Conservation (phyloP, 352 stramenopile species). For the Phytophthora vignae region DNA sequence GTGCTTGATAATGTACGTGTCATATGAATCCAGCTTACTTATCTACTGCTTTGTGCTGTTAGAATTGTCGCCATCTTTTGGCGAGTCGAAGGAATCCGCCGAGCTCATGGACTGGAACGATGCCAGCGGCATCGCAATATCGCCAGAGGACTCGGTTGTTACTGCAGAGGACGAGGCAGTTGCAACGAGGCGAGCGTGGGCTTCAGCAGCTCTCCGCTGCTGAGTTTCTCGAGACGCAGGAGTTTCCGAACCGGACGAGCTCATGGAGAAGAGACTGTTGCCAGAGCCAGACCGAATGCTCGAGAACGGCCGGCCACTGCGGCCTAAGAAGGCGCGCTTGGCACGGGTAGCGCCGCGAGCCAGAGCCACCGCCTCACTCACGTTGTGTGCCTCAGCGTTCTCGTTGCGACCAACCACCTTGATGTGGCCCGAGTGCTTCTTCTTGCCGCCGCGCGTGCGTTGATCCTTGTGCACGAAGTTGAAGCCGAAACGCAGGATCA, state of each 20-base stretch:
- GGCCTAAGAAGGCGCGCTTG: constrained; percentile 69
- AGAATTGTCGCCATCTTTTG: constrained; percentile 28
- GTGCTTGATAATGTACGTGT: constrained; percentile 32
- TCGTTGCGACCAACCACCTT: constrained; percentile 73
- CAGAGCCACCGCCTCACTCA: constrained; percentile 62
- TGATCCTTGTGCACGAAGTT: constrained; percentile 74
- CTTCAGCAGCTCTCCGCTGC: constrained; percentile 25
- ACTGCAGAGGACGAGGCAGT: constrained; percentile 33
- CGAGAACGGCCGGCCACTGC: constrained; percentile 31
- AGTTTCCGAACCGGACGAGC: constrained; percentile 36
- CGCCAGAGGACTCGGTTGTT: constrained; percentile 33
- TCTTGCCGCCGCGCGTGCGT: constrained; percentile 41
- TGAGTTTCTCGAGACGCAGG: constrained; percentile 21
- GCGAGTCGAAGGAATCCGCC: constrained; percentile 32
- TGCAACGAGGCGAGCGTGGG: constrained; percentile 35
- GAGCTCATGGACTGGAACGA: constrained; percentile 40
- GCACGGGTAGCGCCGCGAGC: constrained; percentile 53
- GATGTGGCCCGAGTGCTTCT: constrained; percentile 54
- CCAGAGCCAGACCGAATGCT: constrained; percentile 39
- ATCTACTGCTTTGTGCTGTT: constrained; percentile 32
- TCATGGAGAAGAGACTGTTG: constrained; percentile 43
- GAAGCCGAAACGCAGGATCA: constrained; percentile 80
- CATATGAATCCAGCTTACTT: constrained; percentile 22
- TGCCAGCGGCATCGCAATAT: constrained; percentile 33
- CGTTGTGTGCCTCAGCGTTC: constrained; percentile 60